Evolutionary conservation across 78 protist genomes (phyloP).

Genomic region (Guillardia theta): DNA sequence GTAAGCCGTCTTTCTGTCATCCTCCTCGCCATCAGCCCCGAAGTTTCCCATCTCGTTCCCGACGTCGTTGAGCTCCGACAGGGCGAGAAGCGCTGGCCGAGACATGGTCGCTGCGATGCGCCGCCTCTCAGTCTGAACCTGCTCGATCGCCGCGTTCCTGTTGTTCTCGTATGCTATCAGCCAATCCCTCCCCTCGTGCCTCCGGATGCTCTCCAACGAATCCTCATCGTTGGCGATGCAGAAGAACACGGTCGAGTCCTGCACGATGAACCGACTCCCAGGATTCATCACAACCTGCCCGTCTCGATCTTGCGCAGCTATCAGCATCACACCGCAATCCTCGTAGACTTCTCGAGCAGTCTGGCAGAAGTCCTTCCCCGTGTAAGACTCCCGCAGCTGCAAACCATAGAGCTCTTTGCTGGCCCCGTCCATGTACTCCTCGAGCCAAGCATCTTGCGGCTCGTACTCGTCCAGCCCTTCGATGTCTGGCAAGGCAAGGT

Average conservation of each 20-base stretch:
- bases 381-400: not conserved
- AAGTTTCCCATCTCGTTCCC: too few relatives aligned
- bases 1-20: too few relatives aligned
- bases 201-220: not conserved
- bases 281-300: not conserved
- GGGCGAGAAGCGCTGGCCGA: too few relatives aligned
- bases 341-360: not conserved
- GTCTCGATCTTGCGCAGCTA: not conserved
- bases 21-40: too few relatives aligned
- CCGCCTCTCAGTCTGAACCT: too few relatives aligned
- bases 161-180: not conserved
- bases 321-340: not conserved
- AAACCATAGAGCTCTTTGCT: not conserved
- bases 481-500: not conserved
- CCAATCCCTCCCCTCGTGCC: not conserved
- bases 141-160: not conserved
- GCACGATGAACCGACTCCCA: not conserved
- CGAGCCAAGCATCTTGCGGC: not conserved
- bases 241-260: not conserved
- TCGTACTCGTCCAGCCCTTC: not conserved
- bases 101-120: too few relatives aligned
- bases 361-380: not conserved
- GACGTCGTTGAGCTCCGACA: too few relatives aligned
- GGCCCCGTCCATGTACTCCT: not conserved
- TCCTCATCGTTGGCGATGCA: constrained; percentile 22